A percentile compares a stretch with the other conserved stretches of the same genome.
phyloP scores from a whole-genome alignment of 495 filamentous ascomycete species.

The Hypoxylon cercidicola region DNA sequence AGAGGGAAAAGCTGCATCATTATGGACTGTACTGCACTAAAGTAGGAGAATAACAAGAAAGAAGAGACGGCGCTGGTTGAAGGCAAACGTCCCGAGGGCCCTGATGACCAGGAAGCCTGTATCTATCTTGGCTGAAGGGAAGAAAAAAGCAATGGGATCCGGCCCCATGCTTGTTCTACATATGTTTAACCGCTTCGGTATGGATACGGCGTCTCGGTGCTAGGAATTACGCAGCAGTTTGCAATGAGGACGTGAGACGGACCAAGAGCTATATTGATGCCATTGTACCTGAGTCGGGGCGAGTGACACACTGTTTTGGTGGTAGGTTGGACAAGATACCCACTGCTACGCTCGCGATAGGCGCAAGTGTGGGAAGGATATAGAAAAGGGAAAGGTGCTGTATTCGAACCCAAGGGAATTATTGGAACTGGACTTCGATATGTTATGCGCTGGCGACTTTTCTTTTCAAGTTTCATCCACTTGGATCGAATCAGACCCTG shows the following conservation, averaged over 20 bases:
- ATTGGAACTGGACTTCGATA: conserved; percentile 40
- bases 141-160: conserved; percentile 30
- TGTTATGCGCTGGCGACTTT: conserved; percentile 47
- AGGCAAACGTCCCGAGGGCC: conserved; percentile 23
- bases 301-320: conserved; percentile 40
- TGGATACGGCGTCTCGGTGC: conserved; percentile 37
- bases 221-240: conserved; percentile 35
- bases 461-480: conserved; percentile 44
- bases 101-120: conserved; percentile 26
- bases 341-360: conserved; percentile 34
- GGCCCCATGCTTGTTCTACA: conserved; percentile 36
- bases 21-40: conserved; percentile 33
- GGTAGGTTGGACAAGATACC: conserved; percentile 36
- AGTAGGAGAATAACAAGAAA: conserved; percentile 10
- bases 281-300: conserved; percentile 33
- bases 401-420: conserved; percentile 32
- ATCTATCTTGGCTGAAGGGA: conserved; percentile 4
- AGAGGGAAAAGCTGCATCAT: conserved; percentile 31
- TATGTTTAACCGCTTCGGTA: conserved; percentile 40
- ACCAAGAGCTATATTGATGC: conserved; percentile 18
- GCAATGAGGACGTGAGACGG: conserved; percentile 18
- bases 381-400: conserved; percentile 32
- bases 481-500: conserved; percentile 49
- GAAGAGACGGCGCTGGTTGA: conserved; percentile 3
- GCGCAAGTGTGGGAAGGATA: conserved; percentile 17